These are phyloP conservation scores for Westerdykella ornata DNA, from an alignment of 2,329 filamentous ascomycete species.

Conservation along the genomic window DNA sequence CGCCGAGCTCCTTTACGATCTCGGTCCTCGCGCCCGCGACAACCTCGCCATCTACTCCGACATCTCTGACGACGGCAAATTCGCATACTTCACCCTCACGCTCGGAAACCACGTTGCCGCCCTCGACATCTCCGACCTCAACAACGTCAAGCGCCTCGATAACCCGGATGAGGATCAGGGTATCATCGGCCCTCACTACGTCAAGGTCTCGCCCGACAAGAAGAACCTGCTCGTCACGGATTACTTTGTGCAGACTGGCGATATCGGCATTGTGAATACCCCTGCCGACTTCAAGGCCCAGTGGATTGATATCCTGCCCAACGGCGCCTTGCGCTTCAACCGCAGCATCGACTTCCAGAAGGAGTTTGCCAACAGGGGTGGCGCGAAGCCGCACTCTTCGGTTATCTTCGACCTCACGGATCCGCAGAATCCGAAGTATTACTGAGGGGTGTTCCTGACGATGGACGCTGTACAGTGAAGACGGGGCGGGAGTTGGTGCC, in stretches of 20 bases:
- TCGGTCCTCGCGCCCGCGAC: conserved; percentile 51
- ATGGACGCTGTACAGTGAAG: too few relatives aligned
- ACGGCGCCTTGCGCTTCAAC: conserved; percentile 55
- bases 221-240: conserved; percentile 59
- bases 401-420: conserved; percentile 54
- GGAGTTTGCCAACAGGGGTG: conserved; percentile 51
- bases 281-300: conserved; percentile 57
- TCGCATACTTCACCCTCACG: conserved; percentile 55
- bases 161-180: conserved; percentile 54
- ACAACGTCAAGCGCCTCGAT: conserved; percentile 55
- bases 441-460: conserved; percentile 12
- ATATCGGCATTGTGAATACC: conserved; percentile 56
- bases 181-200: conserved; percentile 56
- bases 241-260: conserved; percentile 59
- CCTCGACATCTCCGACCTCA: conserved; percentile 56
- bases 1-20: conserved; percentile 53
- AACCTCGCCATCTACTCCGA: conserved; percentile 56
- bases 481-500: too few relatives aligned
- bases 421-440: conserved; percentile 47
- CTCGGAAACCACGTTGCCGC: conserved; percentile 57
- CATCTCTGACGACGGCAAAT: conserved; percentile 52
- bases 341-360: conserved; percentile 52
- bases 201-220: conserved; percentile 59
- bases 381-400: conserved; percentile 51
- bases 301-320: conserved; percentile 53